Base-by-base conservation (phyloP, 306 rosid genomes). In the Ochetophila trinervis region DNA sequence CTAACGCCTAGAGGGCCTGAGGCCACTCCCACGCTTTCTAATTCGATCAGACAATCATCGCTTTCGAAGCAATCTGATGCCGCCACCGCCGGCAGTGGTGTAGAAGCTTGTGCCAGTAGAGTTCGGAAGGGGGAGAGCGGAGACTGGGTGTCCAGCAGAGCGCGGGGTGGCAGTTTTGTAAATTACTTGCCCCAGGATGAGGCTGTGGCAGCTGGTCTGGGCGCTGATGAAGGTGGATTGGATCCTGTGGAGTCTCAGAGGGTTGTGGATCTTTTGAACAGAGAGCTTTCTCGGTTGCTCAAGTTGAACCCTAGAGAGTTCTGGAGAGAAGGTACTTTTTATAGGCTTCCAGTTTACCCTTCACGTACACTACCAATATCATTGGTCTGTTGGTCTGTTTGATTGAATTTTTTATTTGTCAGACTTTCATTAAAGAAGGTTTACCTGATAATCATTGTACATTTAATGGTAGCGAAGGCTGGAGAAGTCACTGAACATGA, bases 121-220 rank as follows among this genome's bases (percentile, higher is more conserved):
- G 71, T 79, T 68, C 80, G 67, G 69, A 69, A 64, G 71, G 79
- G 74, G 18, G 70, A 71, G 30, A 69, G 21, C 21, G 84, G 83
- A 73, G 83, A 73, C 42, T 83, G 78, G 80, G 77, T 83, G 50
- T 68, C 85, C 0, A 47, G 51, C 65, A 69, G 76, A 71, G 64
- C 58, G 40, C 63, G 42, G 35, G 82, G 62, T 59, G 94, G 85
- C 22, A 86, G 62, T 76, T 90, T 94, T 68, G 96, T 94, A 0
- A 86, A 74, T 60, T 94, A 90, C 80, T 76, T 88, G 74, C 99
- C 99, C 2, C 99, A 90, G 44, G 97, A 94, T 48, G 99, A 90
- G 80, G 99, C 97, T 0, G 89, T 90, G 49, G 99, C 97, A 8
- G 76, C 95, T 53, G 99, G 97, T 47, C 90, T 90, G 49, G 83